phyloP scores from a whole-genome alignment of 805 yeast genomes.

The Wickerhamomyces canadensis region DNA sequence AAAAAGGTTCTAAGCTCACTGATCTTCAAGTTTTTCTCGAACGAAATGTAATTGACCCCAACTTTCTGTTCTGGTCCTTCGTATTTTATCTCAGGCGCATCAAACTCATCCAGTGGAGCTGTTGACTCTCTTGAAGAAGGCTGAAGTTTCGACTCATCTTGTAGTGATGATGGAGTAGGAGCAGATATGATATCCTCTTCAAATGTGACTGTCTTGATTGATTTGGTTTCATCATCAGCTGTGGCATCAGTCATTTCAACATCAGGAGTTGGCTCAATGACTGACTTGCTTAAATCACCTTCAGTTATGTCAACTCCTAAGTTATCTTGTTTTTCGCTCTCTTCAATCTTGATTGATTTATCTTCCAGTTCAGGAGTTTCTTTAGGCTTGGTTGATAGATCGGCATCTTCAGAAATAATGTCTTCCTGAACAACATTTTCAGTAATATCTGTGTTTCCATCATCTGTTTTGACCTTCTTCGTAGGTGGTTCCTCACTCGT shows the following conservation, averaged over 20 bases:
- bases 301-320: no score
- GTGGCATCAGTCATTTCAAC: no score
- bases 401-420: background rate
- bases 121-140: slow-evolving; percentile 7
- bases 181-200: slow-evolving; percentile 11
- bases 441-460: background rate
- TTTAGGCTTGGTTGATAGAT: no score
- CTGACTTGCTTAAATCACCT: no score
- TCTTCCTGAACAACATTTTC: background rate
- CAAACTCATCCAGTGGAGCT: slow-evolving; percentile 6
- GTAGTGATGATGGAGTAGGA: no score
- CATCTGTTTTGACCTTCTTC: slow-evolving; percentile 2
- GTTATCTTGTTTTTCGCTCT: no score
- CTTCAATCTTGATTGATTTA: no score
- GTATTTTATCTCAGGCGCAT: slow-evolving; percentile 25
- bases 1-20: slow-evolving; percentile 33
- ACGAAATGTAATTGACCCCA: slow-evolving; percentile 46
- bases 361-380: no score
- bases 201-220: slow-evolving; percentile 15
- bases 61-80: slow-evolving; percentile 71
- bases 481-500: background rate
- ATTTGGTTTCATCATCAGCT: slow-evolving; percentile 1
- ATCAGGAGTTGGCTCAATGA: no score
- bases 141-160: slow-evolving; percentile 9
- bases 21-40: slow-evolving; percentile 33